Evolutionary conservation across 2,329 filamentous ascomycete species (phyloP).

Genomic region (Penicillium sumatraense): DNA sequence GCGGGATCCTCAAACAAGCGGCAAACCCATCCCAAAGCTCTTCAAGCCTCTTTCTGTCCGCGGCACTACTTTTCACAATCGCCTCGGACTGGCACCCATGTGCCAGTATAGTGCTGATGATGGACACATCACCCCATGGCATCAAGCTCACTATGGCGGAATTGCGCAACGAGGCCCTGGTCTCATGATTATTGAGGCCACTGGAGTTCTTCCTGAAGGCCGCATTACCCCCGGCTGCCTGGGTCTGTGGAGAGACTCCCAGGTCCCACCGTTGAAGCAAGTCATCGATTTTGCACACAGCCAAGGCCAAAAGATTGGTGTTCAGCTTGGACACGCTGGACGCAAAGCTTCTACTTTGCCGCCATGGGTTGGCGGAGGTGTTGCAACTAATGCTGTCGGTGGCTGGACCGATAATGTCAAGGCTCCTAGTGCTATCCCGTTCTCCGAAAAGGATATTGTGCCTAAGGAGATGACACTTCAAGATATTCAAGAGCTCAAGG

Average conservation of each 20-base stretch:
- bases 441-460: conserved; percentile 60
- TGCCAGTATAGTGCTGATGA: conserved; percentile 71
- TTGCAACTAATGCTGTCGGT: conserved; percentile 52
- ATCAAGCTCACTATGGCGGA: conserved; percentile 80
- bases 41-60: conserved; percentile 61
- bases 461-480: conserved; percentile 62
- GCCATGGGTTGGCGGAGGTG: conserved; percentile 46
- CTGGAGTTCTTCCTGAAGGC: conserved; percentile 72
- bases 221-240: conserved; percentile 69
- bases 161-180: conserved; percentile 75
- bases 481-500: conserved; percentile 52
- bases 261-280: conserved; percentile 68
- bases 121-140: conserved; percentile 77
- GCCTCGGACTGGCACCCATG: conserved; percentile 62
- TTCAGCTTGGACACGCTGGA: conserved; percentile 82
- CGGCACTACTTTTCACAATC: conserved; percentile 64
- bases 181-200: conserved; percentile 78
- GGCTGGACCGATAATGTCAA: conserved; percentile 61
- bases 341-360: conserved; percentile 62
- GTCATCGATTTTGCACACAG: conserved; percentile 78
- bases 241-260: conserved; percentile 79
- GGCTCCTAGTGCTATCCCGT: conserved; percentile 66
- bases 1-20: background rate
- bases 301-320: conserved; percentile 74
- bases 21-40: conserved; percentile 49